phyloP scores from a whole-genome alignment of 257 asterid species.

The Striga asiatica region DNA sequence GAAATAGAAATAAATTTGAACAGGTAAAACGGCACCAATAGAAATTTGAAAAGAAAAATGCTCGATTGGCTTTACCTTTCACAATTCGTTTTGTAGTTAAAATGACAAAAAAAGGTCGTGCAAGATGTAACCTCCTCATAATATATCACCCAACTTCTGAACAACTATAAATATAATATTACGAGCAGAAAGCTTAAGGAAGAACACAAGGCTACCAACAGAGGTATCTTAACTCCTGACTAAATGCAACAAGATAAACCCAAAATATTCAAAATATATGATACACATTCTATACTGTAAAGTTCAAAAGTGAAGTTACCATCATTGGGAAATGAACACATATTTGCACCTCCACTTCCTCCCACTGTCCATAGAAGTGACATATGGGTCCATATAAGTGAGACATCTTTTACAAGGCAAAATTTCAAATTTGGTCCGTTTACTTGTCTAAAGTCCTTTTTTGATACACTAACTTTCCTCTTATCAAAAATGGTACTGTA shows the following conservation, averaged over 20 bases:
- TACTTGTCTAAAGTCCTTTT: too few species aligned
- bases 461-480: too few species aligned
- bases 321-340: conserved; percentile 53
- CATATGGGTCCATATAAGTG: conserved; percentile 59
- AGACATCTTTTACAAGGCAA: conserved; percentile 72
- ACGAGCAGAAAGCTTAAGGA: neutral
- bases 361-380: conserved; percentile 52
- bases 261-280: neutral
- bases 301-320: conserved; percentile 27
- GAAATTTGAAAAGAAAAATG: neutral
- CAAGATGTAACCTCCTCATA: neutral
- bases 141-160: neutral
- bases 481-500: too few species aligned
- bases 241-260: neutral
- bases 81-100: neutral
- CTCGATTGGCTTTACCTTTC: too few species aligned
- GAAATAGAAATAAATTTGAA: too few species aligned
- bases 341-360: conserved; percentile 76
- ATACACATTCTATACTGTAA: neutral
- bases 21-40: neutral
- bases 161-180: neutral
- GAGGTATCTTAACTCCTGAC: neutral
- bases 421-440: too few species aligned
- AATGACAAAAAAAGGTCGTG: neutral
- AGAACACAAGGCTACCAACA: conserved; percentile 8